Evolutionary conservation across 345 rosid species (phyloP), one percentile per base, ranked within the genome.

Genomic region (Lumnitzera littorea): DNA sequence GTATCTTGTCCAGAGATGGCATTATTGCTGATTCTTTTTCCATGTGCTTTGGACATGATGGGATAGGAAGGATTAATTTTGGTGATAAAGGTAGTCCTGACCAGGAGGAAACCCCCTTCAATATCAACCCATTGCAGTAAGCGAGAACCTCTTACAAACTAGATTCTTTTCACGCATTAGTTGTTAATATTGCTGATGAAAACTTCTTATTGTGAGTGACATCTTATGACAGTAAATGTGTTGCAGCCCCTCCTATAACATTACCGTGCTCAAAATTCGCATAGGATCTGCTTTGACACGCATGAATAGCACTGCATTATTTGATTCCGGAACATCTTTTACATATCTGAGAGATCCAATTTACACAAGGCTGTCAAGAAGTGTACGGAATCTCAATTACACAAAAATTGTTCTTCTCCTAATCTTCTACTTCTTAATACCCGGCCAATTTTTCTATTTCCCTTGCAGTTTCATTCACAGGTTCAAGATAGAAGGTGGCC

Each of bases 241-340:
- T 69, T 75, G 81, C 85, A 90, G 97, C 65, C 97, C 84, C 46
- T 74, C 80, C 60, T 88, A 88, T 65, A 85, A 82, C 60, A 71
- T 94, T 52, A 81, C 84, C 5, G 76, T 74, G 52, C 80, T 90
- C 60, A 86, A 82, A 62, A 65, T 86, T 52, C 87, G 75, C 53
- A 85, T 83, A 29, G 99, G 95, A 61, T 82, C 78, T 25, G 70
- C 82, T 55, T 61, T 68, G 17, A 70, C 80, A 16, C 80, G 78
- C 57, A 77, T 59, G 24, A 86, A 87, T 61, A 67, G 84, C 46
- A 76, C 94, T 0, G 78, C 95, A 53, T 89, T 84, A 60, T 89
- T 92, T 70, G 85, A 87, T 73, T 80, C 95, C 12, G 83, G 95
- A n/a, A 90, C 97, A 60, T 87, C 97, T 2, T 94, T 94, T 67